A percentile compares a stretch with the other conserved stretches of the same genome.
These are phyloP conservation scores for Cladosporium sp. DNA, from an alignment of 2,329 filamentous ascomycete genomes.

Conservation along the genomic window DNA sequence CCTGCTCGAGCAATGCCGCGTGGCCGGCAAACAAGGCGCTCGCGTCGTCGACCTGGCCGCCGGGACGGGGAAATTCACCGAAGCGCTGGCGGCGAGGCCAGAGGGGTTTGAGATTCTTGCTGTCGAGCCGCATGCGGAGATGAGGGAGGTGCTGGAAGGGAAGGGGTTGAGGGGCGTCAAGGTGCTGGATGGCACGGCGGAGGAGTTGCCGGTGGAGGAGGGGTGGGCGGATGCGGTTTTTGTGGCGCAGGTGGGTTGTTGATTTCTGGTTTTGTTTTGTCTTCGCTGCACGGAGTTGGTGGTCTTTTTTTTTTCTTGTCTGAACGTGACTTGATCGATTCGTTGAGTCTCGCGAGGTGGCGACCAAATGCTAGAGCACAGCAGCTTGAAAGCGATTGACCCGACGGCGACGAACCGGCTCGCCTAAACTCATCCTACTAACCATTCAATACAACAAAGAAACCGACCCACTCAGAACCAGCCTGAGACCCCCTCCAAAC, in stretches of 20 bases:
- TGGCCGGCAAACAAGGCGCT: slow-evolving; percentile 45
- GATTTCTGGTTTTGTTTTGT: no score
- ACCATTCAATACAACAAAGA: no score
- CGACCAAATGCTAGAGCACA: no score
- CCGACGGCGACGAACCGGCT: no score
- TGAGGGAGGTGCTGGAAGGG: slow-evolving; percentile 56
- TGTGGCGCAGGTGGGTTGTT: slow-evolving; percentile 57
- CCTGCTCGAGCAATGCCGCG: slow-evolving; percentile 53
- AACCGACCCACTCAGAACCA: no score
- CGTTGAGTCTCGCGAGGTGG: no score
- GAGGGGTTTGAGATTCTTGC: slow-evolving; percentile 59
- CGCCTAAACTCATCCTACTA: no score
- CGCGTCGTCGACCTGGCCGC: slow-evolving; percentile 61
- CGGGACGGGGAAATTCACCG: slow-evolving; percentile 68
- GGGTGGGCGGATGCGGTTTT: slow-evolving; percentile 62
- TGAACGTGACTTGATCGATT: background rate
- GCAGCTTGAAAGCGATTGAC: no score
- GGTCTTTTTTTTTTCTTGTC: background rate
- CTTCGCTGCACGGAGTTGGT: no score
- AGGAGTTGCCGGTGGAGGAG: slow-evolving; percentile 50
- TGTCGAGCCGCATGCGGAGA: slow-evolving; percentile 61
- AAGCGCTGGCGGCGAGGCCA: slow-evolving; percentile 52
- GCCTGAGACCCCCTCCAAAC: no score
- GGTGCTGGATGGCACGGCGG: slow-evolving; percentile 55
- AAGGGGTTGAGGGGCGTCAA: slow-evolving; percentile 55